These are phyloP conservation scores for Claviceps humidiphila DNA, from an alignment of 2,329 filamentous ascomycete species.

Conservation along the genomic window DNA sequence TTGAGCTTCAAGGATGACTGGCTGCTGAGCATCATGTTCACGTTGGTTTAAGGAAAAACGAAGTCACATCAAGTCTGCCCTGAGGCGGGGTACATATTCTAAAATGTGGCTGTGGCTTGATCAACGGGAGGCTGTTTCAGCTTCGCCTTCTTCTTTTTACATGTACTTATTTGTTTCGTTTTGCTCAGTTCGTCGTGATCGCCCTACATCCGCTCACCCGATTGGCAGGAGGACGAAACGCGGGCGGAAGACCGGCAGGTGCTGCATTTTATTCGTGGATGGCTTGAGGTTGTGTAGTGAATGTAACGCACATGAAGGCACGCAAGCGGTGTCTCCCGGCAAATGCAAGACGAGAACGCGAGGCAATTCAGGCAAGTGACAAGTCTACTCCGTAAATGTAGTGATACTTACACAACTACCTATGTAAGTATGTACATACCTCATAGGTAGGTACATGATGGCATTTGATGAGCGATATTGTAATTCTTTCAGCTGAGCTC, in stretches of 20 bases:
- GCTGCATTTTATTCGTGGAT: not conserved
- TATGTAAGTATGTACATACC: no score
- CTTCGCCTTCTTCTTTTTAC: not conserved
- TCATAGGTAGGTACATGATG: not conserved
- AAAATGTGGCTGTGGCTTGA: not conserved
- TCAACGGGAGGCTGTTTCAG: not conserved
- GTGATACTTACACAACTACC: no score
- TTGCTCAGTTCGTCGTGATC: not conserved
- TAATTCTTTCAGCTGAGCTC: not conserved
- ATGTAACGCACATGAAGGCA: no score
- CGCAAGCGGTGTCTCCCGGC: no score
- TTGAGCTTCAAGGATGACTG: not conserved
- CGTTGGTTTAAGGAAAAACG: no score
- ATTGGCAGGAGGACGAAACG: not conserved
- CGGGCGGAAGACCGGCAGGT: not conserved
- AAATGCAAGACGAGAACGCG: no score
- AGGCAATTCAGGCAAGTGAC: no score
- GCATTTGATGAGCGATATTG: slow-evolving; percentile 3
- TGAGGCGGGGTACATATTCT: no score
- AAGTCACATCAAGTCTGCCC: no score
- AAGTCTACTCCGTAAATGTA: no score
- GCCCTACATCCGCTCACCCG: not conserved
- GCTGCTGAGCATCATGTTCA: not conserved
- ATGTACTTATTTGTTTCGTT: not conserved
- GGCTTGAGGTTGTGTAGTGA: no score